phyloP scores from a whole-genome alignment of 2,329 filamentous ascomycete genomes.

The Botryotinia globosa region DNA sequence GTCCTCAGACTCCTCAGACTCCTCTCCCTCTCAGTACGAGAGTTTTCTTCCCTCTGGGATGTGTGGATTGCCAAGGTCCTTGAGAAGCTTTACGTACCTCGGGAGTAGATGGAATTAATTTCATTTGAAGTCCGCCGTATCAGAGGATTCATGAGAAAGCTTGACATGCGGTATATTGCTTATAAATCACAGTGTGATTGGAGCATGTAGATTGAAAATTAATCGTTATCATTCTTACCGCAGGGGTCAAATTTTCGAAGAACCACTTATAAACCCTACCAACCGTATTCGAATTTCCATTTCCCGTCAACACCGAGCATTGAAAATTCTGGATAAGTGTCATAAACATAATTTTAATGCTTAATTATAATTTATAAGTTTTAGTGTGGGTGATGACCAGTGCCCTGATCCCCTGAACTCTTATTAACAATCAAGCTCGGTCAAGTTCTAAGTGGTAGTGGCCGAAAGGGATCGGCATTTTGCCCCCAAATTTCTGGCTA shows the following conservation, averaged over 20 bases:
- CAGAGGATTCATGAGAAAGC: neutral
- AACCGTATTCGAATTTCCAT: conserved; percentile 13
- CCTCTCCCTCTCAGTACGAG: neutral
- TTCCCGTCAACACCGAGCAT: neutral
- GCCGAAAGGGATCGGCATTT: neutral
- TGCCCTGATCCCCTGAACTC: neutral
- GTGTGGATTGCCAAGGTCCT: neutral
- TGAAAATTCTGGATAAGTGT: neutral
- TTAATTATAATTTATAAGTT: neutral
- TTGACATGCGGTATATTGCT: neutral
- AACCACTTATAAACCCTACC: conserved; percentile 7
- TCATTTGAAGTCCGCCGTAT: neutral
- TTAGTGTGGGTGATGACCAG: neutral
- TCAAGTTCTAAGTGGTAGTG: neutral
- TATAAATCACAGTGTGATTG: conserved; percentile 6
- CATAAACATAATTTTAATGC: conserved; percentile 15
- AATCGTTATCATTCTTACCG: neutral
- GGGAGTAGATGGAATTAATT: neutral
- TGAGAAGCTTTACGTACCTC: conserved; percentile 1
- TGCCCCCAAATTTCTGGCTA: neutral
- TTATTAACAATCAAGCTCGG: conserved; percentile 5
- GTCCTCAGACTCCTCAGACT: too few species aligned
- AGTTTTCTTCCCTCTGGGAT: neutral
- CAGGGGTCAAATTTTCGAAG: neutral
- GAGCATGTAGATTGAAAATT: neutral